Evolutionary conservation across 2,329 filamentous ascomycete genomes (phyloP), one percentile per base, ranked within the genome.

Genomic region (Botryotinia globosa): DNA sequence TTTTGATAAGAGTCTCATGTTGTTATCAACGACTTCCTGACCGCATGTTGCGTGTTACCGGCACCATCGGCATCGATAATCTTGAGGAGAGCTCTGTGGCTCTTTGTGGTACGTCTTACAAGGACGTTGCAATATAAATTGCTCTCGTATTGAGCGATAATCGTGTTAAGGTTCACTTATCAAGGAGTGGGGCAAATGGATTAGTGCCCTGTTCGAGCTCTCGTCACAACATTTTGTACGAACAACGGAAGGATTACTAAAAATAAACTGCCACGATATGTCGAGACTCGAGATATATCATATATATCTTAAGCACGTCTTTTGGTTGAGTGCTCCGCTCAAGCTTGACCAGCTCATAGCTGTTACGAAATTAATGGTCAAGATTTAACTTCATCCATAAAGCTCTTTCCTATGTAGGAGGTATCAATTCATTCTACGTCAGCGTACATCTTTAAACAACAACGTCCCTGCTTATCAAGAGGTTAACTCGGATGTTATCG

Each of bases 401-500:
- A 29, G 42, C 56, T 48, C 56, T 70, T 63, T 63, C 68, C 68
- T 70, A 45, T 70, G 56, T 51, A 34, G 68, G 68, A 45, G 68
- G 29, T 14, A 39, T 48, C 58, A 29, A 70, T 63, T n/a, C 44
- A 70, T 51, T 63, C 18, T 63, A 70, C 68, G 56, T 70, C 68
- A 63, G 29, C 39, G 48, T 70, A 39, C 68, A 63, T 63, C 32
- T 70, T 25, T 5, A 51, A 48, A 20, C 16, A 25, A 54, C 25
- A 4, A 54, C 25, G 63, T 67, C 37, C 56, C 42, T 48, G 56
- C 42, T 63, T 63, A 70, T 70, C 68, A 63, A 62, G 39, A 39
- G 14, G 20, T 22, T 18, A 63, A 29, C 34, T 10, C 42, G n/a
- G 34, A 48, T 22, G 34, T 34, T 63, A 51, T 70, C 39, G 32